A percentile compares a stretch with the other conserved stretches of the same genome.
These are phyloP conservation scores for Phialemoniopsis sp. DNA, from an alignment of 2,329 filamentous ascomycete genomes.

Conservation along the genomic window DNA sequence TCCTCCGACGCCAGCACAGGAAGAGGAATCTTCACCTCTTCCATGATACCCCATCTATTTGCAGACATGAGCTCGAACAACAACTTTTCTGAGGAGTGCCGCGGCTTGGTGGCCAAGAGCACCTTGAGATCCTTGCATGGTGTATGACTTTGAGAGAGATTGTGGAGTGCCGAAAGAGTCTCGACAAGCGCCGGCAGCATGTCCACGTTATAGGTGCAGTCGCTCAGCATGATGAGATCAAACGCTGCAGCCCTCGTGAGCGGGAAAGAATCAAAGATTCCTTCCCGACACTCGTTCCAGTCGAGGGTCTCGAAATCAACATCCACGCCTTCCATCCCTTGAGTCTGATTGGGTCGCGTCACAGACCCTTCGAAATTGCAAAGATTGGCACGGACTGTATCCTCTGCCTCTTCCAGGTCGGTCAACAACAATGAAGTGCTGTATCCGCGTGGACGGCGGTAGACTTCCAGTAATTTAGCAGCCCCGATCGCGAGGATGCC, in stretches of 20 bases:
- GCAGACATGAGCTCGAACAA: conserved; percentile 42
- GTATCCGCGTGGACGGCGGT: no score
- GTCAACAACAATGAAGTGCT: conserved; percentile 31
- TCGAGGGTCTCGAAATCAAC: conserved; percentile 29
- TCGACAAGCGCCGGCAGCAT: conserved; percentile 48
- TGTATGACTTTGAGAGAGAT: conserved; percentile 10
- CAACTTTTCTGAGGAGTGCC: conserved; percentile 47
- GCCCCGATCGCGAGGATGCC: conserved; percentile 48
- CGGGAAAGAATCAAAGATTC: conserved; percentile 33
- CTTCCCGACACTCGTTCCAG: conserved; percentile 47
- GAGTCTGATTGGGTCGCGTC: conserved; percentile 5
- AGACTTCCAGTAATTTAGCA: no score
- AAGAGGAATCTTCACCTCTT: conserved; percentile 37
- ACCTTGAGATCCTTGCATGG: conserved; percentile 28
- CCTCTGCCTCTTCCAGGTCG: conserved; percentile 50
- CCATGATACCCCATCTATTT: conserved; percentile 38
- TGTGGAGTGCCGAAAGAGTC: conserved; percentile 46
- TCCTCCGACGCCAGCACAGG: conserved; percentile 38
- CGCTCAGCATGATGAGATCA: conserved; percentile 52
- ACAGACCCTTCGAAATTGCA: conserved; percentile 4
- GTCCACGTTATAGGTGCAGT: conserved; percentile 60
- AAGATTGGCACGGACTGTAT: conserved; percentile 44
- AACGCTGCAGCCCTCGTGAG: conserved; percentile 31
- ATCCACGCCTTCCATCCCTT: background rate
- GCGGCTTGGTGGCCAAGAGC: conserved; percentile 51